phyloP scores from a whole-genome alignment of 2,329 filamentous ascomycete genomes.

The Dothidotthia symphoricarpi region DNA sequence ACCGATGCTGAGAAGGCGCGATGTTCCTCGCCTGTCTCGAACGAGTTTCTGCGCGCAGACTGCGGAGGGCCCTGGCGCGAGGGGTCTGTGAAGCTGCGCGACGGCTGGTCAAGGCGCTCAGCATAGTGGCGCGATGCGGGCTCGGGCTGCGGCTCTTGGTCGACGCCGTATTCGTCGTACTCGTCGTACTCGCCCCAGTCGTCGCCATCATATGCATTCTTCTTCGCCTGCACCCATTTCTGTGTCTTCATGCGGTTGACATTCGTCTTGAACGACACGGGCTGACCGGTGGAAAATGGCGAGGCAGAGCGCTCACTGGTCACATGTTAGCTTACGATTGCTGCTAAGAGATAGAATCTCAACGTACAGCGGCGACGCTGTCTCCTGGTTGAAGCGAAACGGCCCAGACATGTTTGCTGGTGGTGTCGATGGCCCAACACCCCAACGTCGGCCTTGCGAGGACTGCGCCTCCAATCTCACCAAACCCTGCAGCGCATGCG shows the following conservation, averaged over 20 bases:
- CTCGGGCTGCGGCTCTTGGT: slow-evolving; percentile 46
- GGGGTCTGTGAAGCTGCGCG: slow-evolving; percentile 46
- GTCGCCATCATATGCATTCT: slow-evolving; percentile 83
- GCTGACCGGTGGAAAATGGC: slow-evolving; percentile 36
- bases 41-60: slow-evolving; percentile 49
- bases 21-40: slow-evolving; percentile 55
- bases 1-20: slow-evolving; percentile 48
- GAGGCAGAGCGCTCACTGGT: slow-evolving; percentile 31
- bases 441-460: too few relatives aligned
- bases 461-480: slow-evolving; percentile 57
- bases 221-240: slow-evolving; percentile 92
- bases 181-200: slow-evolving; percentile 77
- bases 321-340: slow-evolving; percentile 12
- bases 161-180: slow-evolving; percentile 57
- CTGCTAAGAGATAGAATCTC: not conserved
- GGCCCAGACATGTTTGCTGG: slow-evolving; percentile 40
- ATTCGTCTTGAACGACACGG: slow-evolving; percentile 73
- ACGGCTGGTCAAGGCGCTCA: slow-evolving; percentile 28
- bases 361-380: slow-evolving; percentile 42
- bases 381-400: slow-evolving; percentile 41
- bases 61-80: slow-evolving; percentile 27
- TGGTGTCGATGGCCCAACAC: not conserved
- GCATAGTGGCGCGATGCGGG: slow-evolving; percentile 47
- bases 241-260: slow-evolving; percentile 86
- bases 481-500: slow-evolving; percentile 8